Evolutionary conservation across 2,329 filamentous ascomycete genomes (phyloP).

Genomic region (Malbranchea cinnamomea): DNA sequence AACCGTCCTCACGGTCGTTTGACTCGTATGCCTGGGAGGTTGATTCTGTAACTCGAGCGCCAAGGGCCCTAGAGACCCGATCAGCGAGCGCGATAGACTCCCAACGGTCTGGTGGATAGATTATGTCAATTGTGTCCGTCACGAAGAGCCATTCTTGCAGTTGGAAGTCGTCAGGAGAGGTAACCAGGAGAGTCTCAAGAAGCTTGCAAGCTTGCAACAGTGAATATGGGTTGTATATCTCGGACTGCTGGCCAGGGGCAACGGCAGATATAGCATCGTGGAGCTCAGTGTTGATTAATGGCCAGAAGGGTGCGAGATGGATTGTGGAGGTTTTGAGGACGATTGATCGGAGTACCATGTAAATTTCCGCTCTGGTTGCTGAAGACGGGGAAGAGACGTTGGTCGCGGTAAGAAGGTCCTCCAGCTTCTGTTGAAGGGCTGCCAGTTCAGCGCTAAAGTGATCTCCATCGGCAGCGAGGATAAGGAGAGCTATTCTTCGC

Average conservation of each 20-base stretch:
- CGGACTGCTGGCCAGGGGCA: slow-evolving; percentile 52
- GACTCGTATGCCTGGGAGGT: slow-evolving; percentile 10
- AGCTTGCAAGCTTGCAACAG: slow-evolving; percentile 88
- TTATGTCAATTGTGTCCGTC: slow-evolving; percentile 89
- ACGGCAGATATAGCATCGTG: slow-evolving; percentile 66
- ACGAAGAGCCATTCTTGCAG: slow-evolving; percentile 97
- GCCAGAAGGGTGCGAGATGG: slow-evolving; percentile 77
- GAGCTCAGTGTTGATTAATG: slow-evolving; percentile 72
- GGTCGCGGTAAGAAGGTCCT: slow-evolving; percentile 73
- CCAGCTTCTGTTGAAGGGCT: slow-evolving; percentile 63
- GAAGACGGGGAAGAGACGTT: slow-evolving; percentile 84
- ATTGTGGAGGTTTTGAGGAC: slow-evolving; percentile 63
- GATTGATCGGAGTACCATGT: slow-evolving; percentile 72
- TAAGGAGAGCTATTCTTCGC: slow-evolving; percentile 61
- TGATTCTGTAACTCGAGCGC: slow-evolving; percentile 24
- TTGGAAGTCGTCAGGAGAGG: slow-evolving; percentile 90
- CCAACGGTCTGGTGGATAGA: slow-evolving; percentile 62
- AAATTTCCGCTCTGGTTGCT: slow-evolving; percentile 73
- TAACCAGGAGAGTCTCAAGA: slow-evolving; percentile 70
- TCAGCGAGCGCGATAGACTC: slow-evolving; percentile 66
- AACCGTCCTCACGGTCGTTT: slow-evolving; percentile 15
- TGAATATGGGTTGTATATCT: slow-evolving; percentile 61
- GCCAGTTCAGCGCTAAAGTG: slow-evolving; percentile 65
- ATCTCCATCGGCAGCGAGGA: slow-evolving; percentile 64
- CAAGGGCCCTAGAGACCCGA: slow-evolving; percentile 64